Base-by-base conservation (phyloP, 2,329 filamentous ascomycete species). In the Pyrenochaeta sp. region DNA sequence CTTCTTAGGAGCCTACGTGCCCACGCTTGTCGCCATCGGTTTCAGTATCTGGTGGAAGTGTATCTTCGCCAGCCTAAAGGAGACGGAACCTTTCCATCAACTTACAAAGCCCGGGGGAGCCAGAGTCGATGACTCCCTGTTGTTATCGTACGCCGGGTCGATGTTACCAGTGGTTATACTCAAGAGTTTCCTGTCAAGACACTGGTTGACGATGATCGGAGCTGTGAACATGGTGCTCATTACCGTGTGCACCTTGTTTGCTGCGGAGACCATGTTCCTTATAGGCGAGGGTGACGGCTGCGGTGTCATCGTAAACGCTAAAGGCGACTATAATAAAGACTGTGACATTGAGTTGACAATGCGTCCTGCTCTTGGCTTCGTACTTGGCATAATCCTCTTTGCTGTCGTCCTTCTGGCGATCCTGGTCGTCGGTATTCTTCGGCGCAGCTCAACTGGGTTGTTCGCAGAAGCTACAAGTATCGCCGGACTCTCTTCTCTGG, bases 191-290 rank as follows among this genome's bases (percentile, higher is more conserved):
- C n/a, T 6, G 13, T 21, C 30, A 7, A 3, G 28, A 4, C 29
- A 49, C 21, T 19, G 36, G 9, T n/a, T 49, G 6, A 21, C 42
- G 4, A 31, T 40, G 3, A 28, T 46, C 8, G 43, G 48, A 7
- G 17, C 34, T 3, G 4, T 44, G n/a, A 43, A 41, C 24, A 41
- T 35, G 19, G 8, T 31, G 2, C 31, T 47, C 0, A 30, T 32
- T 15, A 37, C 19, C 7, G 3, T 44, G 3, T 51, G 44, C 18
- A 51, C 41, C 3, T 23, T 41, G 5, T 20, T 48, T 9, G 39
- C 44, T 3, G 38, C 44, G 3, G 30, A 44, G 20, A 44, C 41
- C n/a, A 14, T 51, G 8, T 48, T 20, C 31, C 22, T 51, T 18
- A 24, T 24, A 3, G 27, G 30, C 21, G 34, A 21, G 9, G 48